Conservation (phyloP, 2,329 filamentous ascomycete species). For the Monilinia aucupariae region DNA sequence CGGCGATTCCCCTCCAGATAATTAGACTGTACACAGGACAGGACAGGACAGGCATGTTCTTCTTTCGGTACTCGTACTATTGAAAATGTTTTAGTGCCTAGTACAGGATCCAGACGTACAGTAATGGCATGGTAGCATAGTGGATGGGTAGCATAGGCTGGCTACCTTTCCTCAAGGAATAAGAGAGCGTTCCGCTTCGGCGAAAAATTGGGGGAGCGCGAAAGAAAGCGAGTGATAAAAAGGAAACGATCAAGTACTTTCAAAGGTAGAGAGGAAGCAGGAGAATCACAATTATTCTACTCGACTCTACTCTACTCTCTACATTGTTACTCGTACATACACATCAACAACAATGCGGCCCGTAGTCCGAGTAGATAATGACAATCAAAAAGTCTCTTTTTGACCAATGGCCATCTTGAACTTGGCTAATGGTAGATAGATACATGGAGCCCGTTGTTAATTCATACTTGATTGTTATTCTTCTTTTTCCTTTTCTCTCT, state of each 20-base stretch:
- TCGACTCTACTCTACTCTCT: too few relatives aligned
- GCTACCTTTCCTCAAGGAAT: background rate
- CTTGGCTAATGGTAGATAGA: background rate
- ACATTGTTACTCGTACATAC: too few relatives aligned
- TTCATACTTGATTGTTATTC: background rate
- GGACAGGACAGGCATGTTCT: background rate
- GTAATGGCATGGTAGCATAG: background rate
- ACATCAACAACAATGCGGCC: background rate
- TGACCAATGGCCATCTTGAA: background rate
- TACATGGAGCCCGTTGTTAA: too few relatives aligned
- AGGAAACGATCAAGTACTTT: too few relatives aligned
- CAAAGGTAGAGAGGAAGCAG: too few relatives aligned
- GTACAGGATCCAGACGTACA: background rate
- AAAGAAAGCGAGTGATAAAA: too few relatives aligned
- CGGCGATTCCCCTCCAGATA: background rate
- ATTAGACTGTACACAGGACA: too few relatives aligned
- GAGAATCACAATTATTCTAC: too few relatives aligned
- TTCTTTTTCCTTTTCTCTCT: background rate
- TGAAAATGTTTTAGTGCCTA: background rate
- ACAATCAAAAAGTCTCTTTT: background rate
- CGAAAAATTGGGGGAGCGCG: conserved; percentile 2
- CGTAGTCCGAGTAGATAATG: background rate
- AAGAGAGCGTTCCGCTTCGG: conserved; percentile 12
- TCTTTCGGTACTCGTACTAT: too few relatives aligned
- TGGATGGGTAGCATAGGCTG: too few relatives aligned